These are phyloP conservation scores for Diplotaxis tenuifolia DNA, from an alignment of 345 rosid genomes.

Conservation along the genomic window DNA sequence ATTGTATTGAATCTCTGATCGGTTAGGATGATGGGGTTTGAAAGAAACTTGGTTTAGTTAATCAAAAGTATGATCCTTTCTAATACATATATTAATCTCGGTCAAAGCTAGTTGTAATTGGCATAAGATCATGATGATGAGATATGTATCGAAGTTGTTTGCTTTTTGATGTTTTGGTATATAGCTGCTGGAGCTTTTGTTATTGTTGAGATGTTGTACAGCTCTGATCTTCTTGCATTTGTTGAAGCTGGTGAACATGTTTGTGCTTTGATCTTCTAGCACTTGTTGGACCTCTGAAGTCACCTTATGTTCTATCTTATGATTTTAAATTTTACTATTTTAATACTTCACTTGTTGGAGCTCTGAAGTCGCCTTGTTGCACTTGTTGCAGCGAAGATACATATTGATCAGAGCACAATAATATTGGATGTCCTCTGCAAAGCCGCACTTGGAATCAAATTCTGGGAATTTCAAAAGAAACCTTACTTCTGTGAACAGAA, in stretches of 20 bases:
- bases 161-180: constrained; percentile 20
- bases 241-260: constrained; percentile 99
- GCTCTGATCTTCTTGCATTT: constrained; percentile 88
- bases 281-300: too few relatives aligned
- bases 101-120: background rate
- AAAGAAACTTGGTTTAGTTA: background rate
- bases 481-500: constrained; percentile 27
- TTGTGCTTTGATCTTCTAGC: too few relatives aligned
- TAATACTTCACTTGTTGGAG: too few relatives aligned
- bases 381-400: too few relatives aligned
- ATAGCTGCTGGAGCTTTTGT: constrained; percentile 71
- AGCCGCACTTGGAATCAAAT: constrained; percentile 37
- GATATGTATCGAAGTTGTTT: constrained; percentile 18
- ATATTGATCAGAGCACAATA: too few relatives aligned
- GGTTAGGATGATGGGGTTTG: constrained; percentile 2
- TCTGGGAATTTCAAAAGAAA: constrained; percentile 36
- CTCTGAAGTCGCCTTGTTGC: too few relatives aligned
- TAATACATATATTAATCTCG: background rate
- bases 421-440: too few relatives aligned
- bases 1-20: background rate
- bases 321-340: too few relatives aligned
- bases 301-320: too few relatives aligned
- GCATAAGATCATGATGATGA: background rate
- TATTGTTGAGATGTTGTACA: constrained; percentile 85
- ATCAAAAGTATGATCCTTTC: constrained; percentile 1